A percentile compares a stretch with the other conserved stretches of the same genome.
Conservation (phyloP, 257 asterid genomes). For the Solanum commersonii region DNA sequence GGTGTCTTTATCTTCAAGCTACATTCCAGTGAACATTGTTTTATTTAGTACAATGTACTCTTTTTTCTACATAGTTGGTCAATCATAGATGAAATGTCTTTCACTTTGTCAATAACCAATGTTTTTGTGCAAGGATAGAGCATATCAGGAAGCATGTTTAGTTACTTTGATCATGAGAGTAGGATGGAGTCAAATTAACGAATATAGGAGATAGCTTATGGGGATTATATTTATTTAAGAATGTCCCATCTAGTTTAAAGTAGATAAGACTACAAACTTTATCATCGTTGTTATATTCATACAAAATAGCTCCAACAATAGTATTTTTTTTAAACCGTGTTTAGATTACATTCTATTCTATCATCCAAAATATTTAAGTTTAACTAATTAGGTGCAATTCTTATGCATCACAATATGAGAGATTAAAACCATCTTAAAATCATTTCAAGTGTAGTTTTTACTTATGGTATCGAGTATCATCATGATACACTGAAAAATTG, state of each 20-base stretch:
- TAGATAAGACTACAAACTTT: background rate
- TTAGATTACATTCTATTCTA: background rate
- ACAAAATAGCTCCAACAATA: background rate
- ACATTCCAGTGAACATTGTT: background rate
- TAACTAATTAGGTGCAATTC: background rate
- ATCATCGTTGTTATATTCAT: background rate
- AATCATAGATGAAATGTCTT: no score
- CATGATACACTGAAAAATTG: background rate
- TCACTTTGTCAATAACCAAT: background rate
- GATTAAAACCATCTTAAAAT: no score
- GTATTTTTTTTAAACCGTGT: background rate
- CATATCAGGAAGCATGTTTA: background rate
- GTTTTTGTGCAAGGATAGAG: background rate
- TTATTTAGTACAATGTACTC: background rate
- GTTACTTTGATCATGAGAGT: no score
- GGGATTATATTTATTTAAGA: background rate
- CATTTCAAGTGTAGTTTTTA: no score
- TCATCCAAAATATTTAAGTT: background rate
- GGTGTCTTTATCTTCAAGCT: background rate
- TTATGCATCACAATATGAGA: background rate
- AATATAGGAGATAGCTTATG: no score
- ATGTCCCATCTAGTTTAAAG: background rate
- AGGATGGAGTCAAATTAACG: no score
- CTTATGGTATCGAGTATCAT: background rate
- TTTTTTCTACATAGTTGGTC: no score